Base-by-base conservation (phyloP, 1,139 yeast genomes). In the Tardiomyces blankii region DNA sequence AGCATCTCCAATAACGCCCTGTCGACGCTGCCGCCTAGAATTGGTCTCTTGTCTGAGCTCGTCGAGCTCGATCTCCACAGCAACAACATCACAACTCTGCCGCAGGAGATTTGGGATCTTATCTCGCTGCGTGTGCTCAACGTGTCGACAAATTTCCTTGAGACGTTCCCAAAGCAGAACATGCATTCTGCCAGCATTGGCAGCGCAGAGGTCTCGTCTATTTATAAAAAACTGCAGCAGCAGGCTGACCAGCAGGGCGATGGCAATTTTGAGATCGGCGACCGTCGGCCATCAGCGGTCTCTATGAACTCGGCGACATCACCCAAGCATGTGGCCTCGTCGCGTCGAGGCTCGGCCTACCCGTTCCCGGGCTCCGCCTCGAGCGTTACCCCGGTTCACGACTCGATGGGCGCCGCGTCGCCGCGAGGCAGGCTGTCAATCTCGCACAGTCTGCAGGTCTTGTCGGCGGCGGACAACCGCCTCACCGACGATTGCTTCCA, bases 401-500 rank as follows among this genome's bases (percentile, higher is more conserved):
- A 18, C 25, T 18, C 13, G 13, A 19, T 13, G 25, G 39, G 13
- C 3, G 18, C 33, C 19, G 9, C 42, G 21, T 14, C 41, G 8
- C 32, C 28, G 18, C 13, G 33, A 44, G 9, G 25, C 30, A 43
- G 51, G 16, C 47, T 45, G 2, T 46, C 51, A 2, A 54, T 62
- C 46, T 53, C 57, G 14, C 49, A 59, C 45, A 72, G 82, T 40
- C 67, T 88, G 49, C 63, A 73, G 49, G 67, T 72, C 27, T 72
- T 93, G 44, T 73, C 79, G 38, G 69, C 86, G 32, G 84, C 94
- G 12, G 98, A 91, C 60, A 91, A 93, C 62, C 79, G 89, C 51
- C 72, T 93, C 40, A 75, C 74, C 41, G 96, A 88, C 58, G 84
- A 83, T 8, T 78, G 82, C 52, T 82, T 89, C 65, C 83, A 82